Evolutionary conservation across 1,139 yeast species (phyloP).

Genomic region (Saccharomyces hybrid): DNA sequence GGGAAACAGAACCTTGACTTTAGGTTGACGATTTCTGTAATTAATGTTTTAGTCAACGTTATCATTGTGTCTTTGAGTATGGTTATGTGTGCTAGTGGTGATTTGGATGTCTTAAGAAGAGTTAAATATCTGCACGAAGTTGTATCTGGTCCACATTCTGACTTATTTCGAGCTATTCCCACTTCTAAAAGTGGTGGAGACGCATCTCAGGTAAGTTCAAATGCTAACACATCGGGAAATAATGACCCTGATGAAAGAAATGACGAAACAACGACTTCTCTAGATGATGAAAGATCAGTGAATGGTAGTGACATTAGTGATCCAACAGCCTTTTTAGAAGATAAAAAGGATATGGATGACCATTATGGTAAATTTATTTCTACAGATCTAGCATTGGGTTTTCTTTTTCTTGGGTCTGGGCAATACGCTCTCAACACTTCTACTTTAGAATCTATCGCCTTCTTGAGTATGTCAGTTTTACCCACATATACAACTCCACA

Average conservation of each 20-base stretch:
- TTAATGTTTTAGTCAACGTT: slow-evolving; percentile 51
- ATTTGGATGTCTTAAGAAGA: slow-evolving; percentile 65
- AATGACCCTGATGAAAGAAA: slow-evolving; percentile 5
- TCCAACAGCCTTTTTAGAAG: slow-evolving; percentile 1
- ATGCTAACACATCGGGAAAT: not conserved
- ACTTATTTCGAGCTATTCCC: slow-evolving; percentile 14
- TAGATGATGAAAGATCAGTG: not conserved
- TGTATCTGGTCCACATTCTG: slow-evolving; percentile 25
- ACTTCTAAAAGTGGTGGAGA: not conserved
- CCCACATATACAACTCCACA: slow-evolving; percentile 70
- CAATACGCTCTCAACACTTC: slow-evolving; percentile 70
- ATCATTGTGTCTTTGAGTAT: slow-evolving; percentile 59
- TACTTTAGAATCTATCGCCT: slow-evolving; percentile 27
- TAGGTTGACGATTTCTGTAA: slow-evolving; percentile 48
- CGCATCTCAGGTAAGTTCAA: not conserved
- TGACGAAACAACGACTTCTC: not conserved
- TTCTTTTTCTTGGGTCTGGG: slow-evolving; percentile 85
- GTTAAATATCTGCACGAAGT: slow-evolving; percentile 59
- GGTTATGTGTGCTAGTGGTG: slow-evolving; percentile 90
- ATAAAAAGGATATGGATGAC: slow-evolving; percentile 21
- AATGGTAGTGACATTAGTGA: not conserved
- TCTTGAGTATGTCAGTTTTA: slow-evolving; percentile 65
- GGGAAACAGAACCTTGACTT: slow-evolving; percentile 49
- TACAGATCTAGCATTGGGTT: slow-evolving; percentile 75
- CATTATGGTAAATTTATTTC: slow-evolving; percentile 72